These are phyloP conservation scores for Trametes meyenii DNA, from an alignment of 768 basidiomycete genomes.

Conservation along the genomic window DNA sequence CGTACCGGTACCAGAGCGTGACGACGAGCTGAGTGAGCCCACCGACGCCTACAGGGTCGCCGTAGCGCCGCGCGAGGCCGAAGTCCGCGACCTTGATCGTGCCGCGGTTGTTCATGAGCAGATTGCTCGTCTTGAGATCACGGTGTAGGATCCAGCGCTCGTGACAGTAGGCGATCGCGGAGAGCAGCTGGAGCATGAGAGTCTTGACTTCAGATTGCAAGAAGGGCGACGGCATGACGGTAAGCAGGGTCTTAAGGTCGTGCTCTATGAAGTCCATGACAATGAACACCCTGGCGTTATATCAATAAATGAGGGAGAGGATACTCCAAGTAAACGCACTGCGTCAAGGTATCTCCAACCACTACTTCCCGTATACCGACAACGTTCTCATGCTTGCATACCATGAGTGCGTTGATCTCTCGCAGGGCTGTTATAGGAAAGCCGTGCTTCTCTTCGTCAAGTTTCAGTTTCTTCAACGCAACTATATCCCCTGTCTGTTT, in stretches of 20 bases:
- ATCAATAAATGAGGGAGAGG: neutral
- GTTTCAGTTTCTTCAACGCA: conserved; percentile 95
- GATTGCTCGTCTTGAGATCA: conserved; percentile 95
- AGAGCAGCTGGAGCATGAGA: conserved; percentile 88
- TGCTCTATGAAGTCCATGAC: conserved; percentile 99
- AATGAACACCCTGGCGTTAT: conserved; percentile 85
- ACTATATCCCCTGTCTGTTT: conserved; percentile 95
- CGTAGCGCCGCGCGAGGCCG: conserved; percentile 92
- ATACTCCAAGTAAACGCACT: conserved; percentile 64
- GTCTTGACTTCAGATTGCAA: conserved; percentile 99
- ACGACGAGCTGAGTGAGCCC: conserved; percentile 98
- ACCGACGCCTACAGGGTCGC: conserved; percentile 95
- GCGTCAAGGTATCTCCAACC: conserved; percentile 96
- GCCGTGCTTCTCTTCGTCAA: conserved; percentile 98
- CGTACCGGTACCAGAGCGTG: conserved; percentile 97
- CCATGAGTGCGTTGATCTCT: conserved; percentile 96
- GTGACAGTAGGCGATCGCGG: conserved; percentile 93
- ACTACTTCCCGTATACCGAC: conserved; percentile 97
- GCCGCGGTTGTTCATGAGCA: conserved; percentile 98
- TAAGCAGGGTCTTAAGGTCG: conserved; percentile 94
- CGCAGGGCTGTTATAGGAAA: conserved; percentile 97
- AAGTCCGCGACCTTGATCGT: conserved; percentile 99
- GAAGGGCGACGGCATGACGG: conserved; percentile 95
- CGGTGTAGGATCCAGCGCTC: conserved; percentile 97
- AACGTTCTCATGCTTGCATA: conserved; percentile 92